A percentile compares a stretch with the other conserved stretches of the same genome.
phyloP scores from a whole-genome alignment of 2,329 filamentous ascomycete genomes.

The Colletotrichum karsti region DNA sequence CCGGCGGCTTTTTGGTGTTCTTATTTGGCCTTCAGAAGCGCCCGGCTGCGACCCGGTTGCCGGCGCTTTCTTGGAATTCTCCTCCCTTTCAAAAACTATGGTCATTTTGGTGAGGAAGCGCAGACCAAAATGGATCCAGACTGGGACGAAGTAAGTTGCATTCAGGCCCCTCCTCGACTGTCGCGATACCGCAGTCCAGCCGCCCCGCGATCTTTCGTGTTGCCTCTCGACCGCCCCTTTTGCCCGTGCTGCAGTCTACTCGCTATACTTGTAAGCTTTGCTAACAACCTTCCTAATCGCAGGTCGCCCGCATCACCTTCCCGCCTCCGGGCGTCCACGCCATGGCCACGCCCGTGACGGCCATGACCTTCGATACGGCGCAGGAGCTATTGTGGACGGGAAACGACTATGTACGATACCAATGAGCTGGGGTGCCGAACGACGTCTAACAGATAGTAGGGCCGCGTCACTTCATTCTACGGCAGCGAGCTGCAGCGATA shows the following conservation, averaged over 20 bases:
- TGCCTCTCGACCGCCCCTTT: constrained; percentile 10
- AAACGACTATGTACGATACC: constrained; percentile 79
- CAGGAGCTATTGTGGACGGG: constrained; percentile 95
- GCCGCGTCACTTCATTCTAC: constrained; percentile 88
- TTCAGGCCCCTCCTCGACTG: constrained; percentile 2
- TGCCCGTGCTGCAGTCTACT: not conserved
- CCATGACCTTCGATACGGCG: constrained; percentile 86
- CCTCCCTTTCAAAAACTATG: constrained; percentile 36
- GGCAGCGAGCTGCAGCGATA: constrained; percentile 87
- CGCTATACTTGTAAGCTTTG: not conserved
- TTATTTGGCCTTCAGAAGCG: not conserved
- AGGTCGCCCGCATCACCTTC: constrained; percentile 85
- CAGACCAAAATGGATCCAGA: constrained; percentile 68
- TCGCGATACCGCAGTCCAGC: not conserved
- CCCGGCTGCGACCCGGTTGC: not conserved
- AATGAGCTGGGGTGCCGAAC: not conserved
- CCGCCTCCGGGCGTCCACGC: constrained; percentile 78
- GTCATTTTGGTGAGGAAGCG: constrained; percentile 45
- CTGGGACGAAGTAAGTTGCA: constrained; percentile 69
- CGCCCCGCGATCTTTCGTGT: constrained; percentile 23
- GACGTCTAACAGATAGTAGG: constrained; percentile 60
- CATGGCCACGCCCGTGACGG: constrained; percentile 76
- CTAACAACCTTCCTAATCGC: constrained; percentile 16
- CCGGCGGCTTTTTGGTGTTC: not conserved
- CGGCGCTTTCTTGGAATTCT: not conserved